Conservation (phyloP, 495 filamentous ascomycete species). For the Aspergillus homomorphus region DNA sequence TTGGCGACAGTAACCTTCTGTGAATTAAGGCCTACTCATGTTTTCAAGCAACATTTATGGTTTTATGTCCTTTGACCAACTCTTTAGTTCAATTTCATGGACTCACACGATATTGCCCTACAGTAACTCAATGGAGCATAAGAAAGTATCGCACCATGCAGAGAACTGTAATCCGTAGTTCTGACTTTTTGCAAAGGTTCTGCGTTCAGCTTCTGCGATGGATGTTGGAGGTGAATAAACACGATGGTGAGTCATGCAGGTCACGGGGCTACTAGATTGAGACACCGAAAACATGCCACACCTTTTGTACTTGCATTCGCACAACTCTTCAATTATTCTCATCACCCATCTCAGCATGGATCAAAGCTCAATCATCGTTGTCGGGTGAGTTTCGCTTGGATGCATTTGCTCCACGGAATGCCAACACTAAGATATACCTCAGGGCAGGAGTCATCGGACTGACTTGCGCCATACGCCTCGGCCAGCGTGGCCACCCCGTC, state of each 20-base stretch:
- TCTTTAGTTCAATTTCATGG: no score
- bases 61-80: no score
- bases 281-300: neutral
- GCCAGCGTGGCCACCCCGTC: neutral
- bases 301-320: neutral
- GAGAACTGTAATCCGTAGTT: no score
- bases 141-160: no score
- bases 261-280: neutral
- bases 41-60: no score
- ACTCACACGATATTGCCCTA: no score
- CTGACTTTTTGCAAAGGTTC: no score
- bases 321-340: neutral
- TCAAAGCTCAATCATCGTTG: neutral
- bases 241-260: neutral
- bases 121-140: no score
- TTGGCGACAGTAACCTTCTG: no score
- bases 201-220: neutral
- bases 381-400: neutral
- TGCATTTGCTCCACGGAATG: neutral
- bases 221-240: neutral
- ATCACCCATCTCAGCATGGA: neutral
- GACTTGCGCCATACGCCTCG: neutral
- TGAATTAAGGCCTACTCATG: no score
- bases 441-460: slow-evolving; percentile 4
- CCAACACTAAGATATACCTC: neutral